Evolutionary conservation across 2,329 filamentous ascomycete genomes (phyloP).

Genomic region (Cladophialophora bantiana): DNA sequence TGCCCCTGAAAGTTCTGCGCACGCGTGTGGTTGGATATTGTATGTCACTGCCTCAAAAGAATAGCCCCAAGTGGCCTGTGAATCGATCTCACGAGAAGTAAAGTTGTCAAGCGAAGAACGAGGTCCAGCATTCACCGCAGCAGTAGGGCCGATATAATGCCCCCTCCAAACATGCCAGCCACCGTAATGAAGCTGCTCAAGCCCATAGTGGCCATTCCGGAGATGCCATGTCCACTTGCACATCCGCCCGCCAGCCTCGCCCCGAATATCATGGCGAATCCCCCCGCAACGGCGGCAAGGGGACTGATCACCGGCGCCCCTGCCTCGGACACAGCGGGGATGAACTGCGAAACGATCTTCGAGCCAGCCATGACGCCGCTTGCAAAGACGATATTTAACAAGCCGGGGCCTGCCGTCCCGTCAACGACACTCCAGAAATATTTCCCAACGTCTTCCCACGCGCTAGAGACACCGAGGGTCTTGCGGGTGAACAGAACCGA

Average conservation of each 20-base stretch:
- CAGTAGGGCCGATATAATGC: conserved; percentile 46
- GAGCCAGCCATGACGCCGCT: conserved; percentile 56
- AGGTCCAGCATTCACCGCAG: conserved; percentile 6
- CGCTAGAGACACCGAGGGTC: conserved; percentile 67
- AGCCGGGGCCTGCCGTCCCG: conserved; percentile 42
- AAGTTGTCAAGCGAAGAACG: background rate
- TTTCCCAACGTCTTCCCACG: conserved; percentile 67
- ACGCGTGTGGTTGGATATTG: too few relatives aligned
- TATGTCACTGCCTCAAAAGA: background rate
- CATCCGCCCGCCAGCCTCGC: conserved; percentile 70
- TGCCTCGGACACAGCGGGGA: conserved; percentile 24
- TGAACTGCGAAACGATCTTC: conserved; percentile 34
- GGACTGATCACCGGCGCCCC: conserved; percentile 37
- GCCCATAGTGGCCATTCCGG: conserved; percentile 68
- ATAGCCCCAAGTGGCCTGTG: background rate
- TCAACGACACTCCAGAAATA: conserved; percentile 57
- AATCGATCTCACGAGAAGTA: background rate
- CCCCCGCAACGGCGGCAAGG: conserved; percentile 59
- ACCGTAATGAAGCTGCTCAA: conserved; percentile 69
- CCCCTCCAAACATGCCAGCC: conserved; percentile 63
- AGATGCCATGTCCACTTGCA: conserved; percentile 73
- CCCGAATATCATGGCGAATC: conserved; percentile 65
- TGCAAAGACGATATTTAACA: conserved; percentile 61
- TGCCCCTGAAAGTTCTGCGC: too few relatives aligned
- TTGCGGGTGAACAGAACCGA: conserved; percentile 62